Evolutionary conservation across 2,329 filamentous ascomycete species (phyloP).

Genomic region (Westerdykella aurantiaca): DNA sequence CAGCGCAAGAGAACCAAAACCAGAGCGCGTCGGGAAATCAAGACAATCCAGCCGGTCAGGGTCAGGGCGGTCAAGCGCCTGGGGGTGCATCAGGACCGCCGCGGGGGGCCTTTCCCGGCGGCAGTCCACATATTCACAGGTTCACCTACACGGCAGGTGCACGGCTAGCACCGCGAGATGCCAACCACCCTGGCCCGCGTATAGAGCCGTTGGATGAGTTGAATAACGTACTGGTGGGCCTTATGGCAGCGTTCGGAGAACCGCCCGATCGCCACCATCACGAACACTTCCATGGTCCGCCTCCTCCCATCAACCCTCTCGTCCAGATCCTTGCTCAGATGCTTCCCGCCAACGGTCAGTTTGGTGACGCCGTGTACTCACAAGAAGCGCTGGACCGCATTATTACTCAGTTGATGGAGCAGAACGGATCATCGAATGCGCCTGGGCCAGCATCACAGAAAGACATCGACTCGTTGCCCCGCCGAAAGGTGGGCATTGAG

Average conservation of each 20-base stretch:
- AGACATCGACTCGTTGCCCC: slow-evolving; percentile 68
- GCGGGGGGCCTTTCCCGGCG: slow-evolving; percentile 5
- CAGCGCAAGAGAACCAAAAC: slow-evolving; percentile 4
- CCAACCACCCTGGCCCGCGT: slow-evolving; percentile 46
- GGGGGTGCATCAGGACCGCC: slow-evolving; percentile 10
- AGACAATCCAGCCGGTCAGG: neutral
- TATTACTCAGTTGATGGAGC: slow-evolving; percentile 82
- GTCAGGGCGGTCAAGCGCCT: neutral
- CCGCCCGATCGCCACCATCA: slow-evolving; percentile 14
- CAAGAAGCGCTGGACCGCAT: slow-evolving; percentile 88
- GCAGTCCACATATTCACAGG: slow-evolving; percentile 9
- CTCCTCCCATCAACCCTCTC: slow-evolving; percentile 34
- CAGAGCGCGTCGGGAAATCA: slow-evolving; percentile 1
- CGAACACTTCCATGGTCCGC: slow-evolving; percentile 5
- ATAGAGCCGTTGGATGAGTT: slow-evolving; percentile 45
- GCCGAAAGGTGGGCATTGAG: slow-evolving; percentile 61
- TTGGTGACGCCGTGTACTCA: slow-evolving; percentile 80
- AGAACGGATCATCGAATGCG: slow-evolving; percentile 68
- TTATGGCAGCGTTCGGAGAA: slow-evolving; percentile 32
- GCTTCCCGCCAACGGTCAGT: slow-evolving; percentile 30
- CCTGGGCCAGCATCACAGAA: slow-evolving; percentile 72
- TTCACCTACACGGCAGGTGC: slow-evolving; percentile 31
- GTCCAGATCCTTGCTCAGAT: slow-evolving; percentile 41
- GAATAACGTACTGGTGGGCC: slow-evolving; percentile 34
- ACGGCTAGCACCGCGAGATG: slow-evolving; percentile 47